Base-by-base conservation (phyloP, 2,329 filamentous ascomycete species). In the Diplodia seriata region DNA sequence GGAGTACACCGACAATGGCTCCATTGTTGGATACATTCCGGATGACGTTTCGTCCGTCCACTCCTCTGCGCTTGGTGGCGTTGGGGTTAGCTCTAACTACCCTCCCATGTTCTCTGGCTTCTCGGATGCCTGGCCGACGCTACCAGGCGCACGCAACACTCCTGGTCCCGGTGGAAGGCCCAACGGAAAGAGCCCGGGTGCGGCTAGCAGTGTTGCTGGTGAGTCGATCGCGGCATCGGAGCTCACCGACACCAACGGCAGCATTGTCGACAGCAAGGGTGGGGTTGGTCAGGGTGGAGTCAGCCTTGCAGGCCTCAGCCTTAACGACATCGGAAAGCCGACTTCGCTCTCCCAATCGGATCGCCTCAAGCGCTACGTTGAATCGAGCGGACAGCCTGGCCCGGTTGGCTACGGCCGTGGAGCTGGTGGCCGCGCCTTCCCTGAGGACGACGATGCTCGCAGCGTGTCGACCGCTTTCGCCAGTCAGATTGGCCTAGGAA, bases 21-120 rank as follows among this genome's bases (percentile, higher is more conserved):
- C 94, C 3, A 91, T 97, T 76, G 86, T 97, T 73, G 95, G 94
- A 18, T 98, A 97, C 78, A 97, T 99, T 69, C 93, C 94, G 2
- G 95, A 99, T 74, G 95, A 99, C 78, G 93, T 97, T 50, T 98
- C 94, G 9, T 97, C 94, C 2, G 91, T 99, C 55, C 94, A 98
- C 79, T 94, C 93, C 57, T 97, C 93, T 54, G 90, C 93, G 0
- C 87, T 98, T 63, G 93, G 93, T 66, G 93, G 93, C 47, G 91
- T 91, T 43, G 91, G 90, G n/a, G 85, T 96, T 36, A 85, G 90
- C 65, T 89, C 90, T 57, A 92, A 93, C 29, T 98, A 94, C 77
- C 95, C 95, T 18, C 91, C 92, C 20, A 97, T 97, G 91, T 99
- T 99, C 80, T 93, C 93, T 68, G 91, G 90, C 78, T 98, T 99